phyloP scores from a whole-genome alignment of 345 rosid genomes.

The Lenwebbia sp. region DNA sequence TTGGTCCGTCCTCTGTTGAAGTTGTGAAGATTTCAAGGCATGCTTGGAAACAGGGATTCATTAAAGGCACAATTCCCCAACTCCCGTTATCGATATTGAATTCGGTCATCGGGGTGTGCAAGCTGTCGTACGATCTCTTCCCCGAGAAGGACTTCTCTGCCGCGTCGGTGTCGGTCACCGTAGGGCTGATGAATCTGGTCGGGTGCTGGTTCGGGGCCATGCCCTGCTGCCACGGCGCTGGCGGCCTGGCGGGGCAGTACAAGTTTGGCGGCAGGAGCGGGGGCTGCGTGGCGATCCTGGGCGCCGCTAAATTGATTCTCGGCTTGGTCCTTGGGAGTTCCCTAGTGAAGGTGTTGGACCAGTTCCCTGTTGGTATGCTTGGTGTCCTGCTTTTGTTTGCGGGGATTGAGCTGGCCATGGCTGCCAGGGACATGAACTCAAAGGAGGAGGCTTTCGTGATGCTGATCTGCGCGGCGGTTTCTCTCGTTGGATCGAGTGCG shows the following conservation, averaged over 20 bases:
- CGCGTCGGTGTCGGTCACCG: slow-evolving; percentile 52
- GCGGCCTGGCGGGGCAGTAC: slow-evolving; percentile 83
- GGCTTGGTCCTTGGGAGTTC: slow-evolving; percentile 69
- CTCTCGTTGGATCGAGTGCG: slow-evolving; percentile 61
- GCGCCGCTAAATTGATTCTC: slow-evolving; percentile 44
- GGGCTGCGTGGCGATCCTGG: slow-evolving; percentile 66
- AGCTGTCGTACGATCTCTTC: slow-evolving; percentile 64
- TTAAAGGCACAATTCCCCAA: slow-evolving; percentile 76
- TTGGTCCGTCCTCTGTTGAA: slow-evolving; percentile 52
- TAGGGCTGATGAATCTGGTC: slow-evolving; percentile 72
- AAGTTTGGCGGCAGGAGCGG: slow-evolving; percentile 91
- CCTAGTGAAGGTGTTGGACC: slow-evolving; percentile 43
- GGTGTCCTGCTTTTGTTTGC: slow-evolving; percentile 70
- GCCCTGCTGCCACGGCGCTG: slow-evolving; percentile 92
- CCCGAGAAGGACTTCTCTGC: slow-evolving; percentile 63
- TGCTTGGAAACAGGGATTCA: slow-evolving; percentile 70
- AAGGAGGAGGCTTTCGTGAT: slow-evolving; percentile 72
- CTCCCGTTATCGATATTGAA: slow-evolving; percentile 72
- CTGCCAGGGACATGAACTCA: slow-evolving; percentile 62
- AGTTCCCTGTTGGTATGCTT: slow-evolving; percentile 70
- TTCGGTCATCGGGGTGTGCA: slow-evolving; percentile 82
- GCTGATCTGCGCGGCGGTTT: slow-evolving; percentile 57
- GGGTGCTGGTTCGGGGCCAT: slow-evolving; percentile 91
- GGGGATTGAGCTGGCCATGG: slow-evolving; percentile 76
- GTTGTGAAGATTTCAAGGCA: slow-evolving; percentile 33